Evolutionary conservation across 208 protist genomes (phyloP).

Genomic region (Tritrichomonas musculus): DNA sequence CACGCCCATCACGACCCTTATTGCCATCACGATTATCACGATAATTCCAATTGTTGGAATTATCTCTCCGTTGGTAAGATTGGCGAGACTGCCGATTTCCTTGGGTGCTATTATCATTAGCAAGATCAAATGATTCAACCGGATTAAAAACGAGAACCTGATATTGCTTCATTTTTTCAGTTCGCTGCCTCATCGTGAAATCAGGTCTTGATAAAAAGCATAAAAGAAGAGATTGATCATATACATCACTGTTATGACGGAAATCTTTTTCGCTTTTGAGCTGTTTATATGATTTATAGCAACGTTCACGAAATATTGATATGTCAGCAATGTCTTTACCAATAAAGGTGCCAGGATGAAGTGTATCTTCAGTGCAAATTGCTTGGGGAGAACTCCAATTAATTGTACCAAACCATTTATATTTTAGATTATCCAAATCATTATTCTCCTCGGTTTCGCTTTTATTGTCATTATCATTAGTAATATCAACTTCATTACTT

Average conservation of each 20-base stretch:
- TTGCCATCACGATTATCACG: not conserved
- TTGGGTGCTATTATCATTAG: too few relatives aligned
- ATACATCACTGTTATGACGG: too few relatives aligned
- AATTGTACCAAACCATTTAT: not conserved
- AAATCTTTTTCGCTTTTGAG: not conserved
- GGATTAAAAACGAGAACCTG: not conserved
- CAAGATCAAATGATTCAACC: not conserved
- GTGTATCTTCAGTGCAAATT: not conserved
- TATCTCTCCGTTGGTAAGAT: not conserved
- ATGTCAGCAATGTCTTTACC: not conserved
- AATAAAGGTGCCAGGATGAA: not conserved
- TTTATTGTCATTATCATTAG: too few relatives aligned
- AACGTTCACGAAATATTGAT: not conserved
- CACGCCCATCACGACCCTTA: not conserved
- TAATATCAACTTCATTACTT: too few relatives aligned
- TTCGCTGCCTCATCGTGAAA: not conserved
- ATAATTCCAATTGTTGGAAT: not conserved
- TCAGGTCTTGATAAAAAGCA: not conserved
- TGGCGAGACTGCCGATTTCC: too few relatives aligned
- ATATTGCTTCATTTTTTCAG: not conserved
- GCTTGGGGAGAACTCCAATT: not conserved
- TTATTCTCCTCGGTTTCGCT: too few relatives aligned
- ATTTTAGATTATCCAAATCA: too few relatives aligned
- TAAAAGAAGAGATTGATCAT: not conserved
- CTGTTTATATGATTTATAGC: not conserved